Conservation (phyloP, 257 asterid species). For the Penstemon newberryi region DNA sequence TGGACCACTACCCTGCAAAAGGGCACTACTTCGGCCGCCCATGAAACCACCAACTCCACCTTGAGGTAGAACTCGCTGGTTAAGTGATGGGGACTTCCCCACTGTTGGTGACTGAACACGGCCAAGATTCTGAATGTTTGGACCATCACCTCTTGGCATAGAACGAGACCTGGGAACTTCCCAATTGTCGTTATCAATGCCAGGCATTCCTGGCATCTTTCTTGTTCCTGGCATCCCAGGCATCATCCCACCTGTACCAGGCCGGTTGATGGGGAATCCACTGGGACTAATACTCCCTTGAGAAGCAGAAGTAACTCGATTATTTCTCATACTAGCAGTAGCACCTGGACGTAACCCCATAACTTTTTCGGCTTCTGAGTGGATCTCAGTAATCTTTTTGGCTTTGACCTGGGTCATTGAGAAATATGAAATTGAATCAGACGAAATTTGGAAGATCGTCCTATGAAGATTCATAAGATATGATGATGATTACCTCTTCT, state of each 20-base stretch:
- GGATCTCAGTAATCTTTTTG: slow-evolving; percentile 89
- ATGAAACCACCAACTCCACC: slow-evolving; percentile 58
- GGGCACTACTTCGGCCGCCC: slow-evolving; percentile 66
- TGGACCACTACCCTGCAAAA: slow-evolving; percentile 63
- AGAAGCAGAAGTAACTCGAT: slow-evolving; percentile 53
- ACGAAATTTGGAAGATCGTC: background rate
- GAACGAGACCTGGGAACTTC: slow-evolving; percentile 77
- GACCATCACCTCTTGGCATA: slow-evolving; percentile 74
- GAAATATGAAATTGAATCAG: slow-evolving; percentile 6
- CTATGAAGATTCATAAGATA: too few relatives aligned
- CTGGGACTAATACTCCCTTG: slow-evolving; percentile 65
- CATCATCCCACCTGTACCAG: slow-evolving; percentile 94
- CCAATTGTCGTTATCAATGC: slow-evolving; percentile 75
- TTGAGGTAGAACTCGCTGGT: slow-evolving; percentile 64
- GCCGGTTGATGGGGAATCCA: slow-evolving; percentile 69
- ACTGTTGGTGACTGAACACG: slow-evolving; percentile 54
- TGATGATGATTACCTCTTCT: slow-evolving; percentile 61
- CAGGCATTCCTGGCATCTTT: slow-evolving; percentile 87
- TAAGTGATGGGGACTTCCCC: slow-evolving; percentile 57
- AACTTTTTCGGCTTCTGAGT: slow-evolving; percentile 88
- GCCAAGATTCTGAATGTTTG: slow-evolving; percentile 42
- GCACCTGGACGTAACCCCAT: slow-evolving; percentile 96
- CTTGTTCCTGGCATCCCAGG: slow-evolving; percentile 97
- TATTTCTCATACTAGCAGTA: slow-evolving; percentile 75
- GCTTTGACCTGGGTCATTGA: slow-evolving; percentile 67